A percentile compares a stretch with the other conserved stretches of the same genome.
These are phyloP conservation scores for Paradendryphiella salina DNA, from an alignment of 2,329 filamentous ascomycete genomes.

Conservation along the genomic window DNA sequence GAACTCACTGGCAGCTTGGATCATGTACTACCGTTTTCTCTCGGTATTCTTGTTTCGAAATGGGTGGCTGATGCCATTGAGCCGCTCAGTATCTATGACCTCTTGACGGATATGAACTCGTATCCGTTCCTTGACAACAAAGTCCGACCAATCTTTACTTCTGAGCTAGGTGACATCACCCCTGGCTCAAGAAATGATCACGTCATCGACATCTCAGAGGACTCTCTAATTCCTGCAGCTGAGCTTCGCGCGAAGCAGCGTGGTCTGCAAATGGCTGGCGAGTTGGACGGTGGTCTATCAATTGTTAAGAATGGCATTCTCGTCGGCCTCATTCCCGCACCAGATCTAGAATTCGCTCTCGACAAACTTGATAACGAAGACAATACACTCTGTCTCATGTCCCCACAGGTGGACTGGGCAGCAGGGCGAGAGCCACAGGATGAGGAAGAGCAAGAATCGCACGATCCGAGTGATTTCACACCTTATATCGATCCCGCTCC, in stretches of 20 bases:
- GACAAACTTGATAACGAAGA: constrained; percentile 80
- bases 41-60: constrained; percentile 92
- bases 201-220: constrained; percentile 84
- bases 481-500: constrained; percentile 90
- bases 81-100: constrained; percentile 91
- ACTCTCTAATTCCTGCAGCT: constrained; percentile 75
- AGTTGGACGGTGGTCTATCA: constrained; percentile 88
- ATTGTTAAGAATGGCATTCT: constrained; percentile 78
- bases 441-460: constrained; percentile 52
- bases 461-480: constrained; percentile 79
- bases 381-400: constrained; percentile 79
- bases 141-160: constrained; percentile 86
- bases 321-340: constrained; percentile 88
- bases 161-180: constrained; percentile 84
- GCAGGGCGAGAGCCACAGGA: constrained; percentile 56
- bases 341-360: constrained; percentile 89
- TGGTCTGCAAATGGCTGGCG: constrained; percentile 78
- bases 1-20: constrained; percentile 93
- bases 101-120: constrained; percentile 94
- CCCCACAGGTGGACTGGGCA: constrained; percentile 58
- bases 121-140: constrained; percentile 99
- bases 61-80: constrained; percentile 97
- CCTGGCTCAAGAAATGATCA: constrained; percentile 73
- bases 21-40: constrained; percentile 91
- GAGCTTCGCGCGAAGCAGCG: constrained; percentile 81